Conservation (phyloP, 129 eudicot species). For the Artemisia argyi region DNA sequence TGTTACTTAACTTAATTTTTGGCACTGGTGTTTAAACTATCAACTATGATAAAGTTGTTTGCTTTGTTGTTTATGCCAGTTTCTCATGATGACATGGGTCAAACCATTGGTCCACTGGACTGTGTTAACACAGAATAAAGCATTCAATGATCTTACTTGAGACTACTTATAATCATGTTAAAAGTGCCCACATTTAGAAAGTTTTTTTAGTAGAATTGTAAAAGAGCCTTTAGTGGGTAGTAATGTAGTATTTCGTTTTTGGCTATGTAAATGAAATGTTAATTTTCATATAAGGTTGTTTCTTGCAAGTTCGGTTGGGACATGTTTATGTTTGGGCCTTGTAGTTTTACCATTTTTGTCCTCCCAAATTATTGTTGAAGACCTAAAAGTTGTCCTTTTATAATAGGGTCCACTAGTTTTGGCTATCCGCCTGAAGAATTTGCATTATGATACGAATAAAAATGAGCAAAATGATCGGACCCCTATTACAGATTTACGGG, state of each 20-base stretch:
- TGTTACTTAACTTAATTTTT: conserved; percentile 18
- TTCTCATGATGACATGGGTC: conserved; percentile 9
- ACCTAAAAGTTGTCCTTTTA: conserved; percentile 10
- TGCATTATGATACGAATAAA: background rate
- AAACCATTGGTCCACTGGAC: background rate
- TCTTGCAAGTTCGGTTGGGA: background rate
- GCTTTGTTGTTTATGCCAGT: conserved; percentile 20
- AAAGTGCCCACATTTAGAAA: background rate
- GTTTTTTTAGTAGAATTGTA: background rate
- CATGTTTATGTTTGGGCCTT: conserved; percentile 1
- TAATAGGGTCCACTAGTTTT: conserved; percentile 1
- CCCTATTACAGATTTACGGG: too few species aligned
- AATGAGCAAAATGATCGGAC: too few species aligned
- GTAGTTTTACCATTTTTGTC: background rate
- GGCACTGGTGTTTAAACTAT: conserved; percentile 4
- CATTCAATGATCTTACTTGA: too few species aligned
- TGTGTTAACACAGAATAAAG: too few species aligned
- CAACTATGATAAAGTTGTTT: conserved; percentile 13
- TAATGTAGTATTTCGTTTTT: conserved; percentile 2
- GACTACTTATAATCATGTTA: background rate
- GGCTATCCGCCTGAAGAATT: conserved; percentile 9
- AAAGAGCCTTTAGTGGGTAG: background rate
- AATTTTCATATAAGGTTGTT: background rate
- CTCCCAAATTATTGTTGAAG: conserved; percentile 1
- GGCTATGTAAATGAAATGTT: conserved; percentile 1